Percentiles rank a stretch among this genome's conserved stretches.
These are phyloP conservation scores for Salvia hispanica DNA, from an alignment of 257 asterid species.

Conservation along the genomic window DNA sequence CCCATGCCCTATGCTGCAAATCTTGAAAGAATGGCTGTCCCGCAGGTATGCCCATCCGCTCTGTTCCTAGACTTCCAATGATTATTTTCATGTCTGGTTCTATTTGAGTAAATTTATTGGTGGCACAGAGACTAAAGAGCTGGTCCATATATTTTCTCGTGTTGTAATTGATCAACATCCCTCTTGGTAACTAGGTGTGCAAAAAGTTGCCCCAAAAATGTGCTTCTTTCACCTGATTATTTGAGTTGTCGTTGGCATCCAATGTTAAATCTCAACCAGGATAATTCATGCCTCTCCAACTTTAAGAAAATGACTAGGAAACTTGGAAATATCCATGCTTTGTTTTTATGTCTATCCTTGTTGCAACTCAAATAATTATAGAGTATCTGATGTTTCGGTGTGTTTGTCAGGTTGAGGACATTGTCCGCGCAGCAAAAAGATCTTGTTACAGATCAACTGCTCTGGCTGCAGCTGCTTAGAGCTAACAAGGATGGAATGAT, in stretches of 20 bases:
- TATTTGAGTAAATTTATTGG: not conserved
- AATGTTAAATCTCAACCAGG: too few species aligned
- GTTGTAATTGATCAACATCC: too few species aligned
- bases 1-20: constrained; percentile 92
- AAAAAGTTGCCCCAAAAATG: too few species aligned
- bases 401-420: constrained; percentile 47
- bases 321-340: not conserved
- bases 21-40: constrained; percentile 73
- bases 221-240: too few species aligned
- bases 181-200: too few species aligned
- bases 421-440: constrained; percentile 58
- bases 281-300: too few species aligned
- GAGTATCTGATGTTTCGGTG: not conserved
- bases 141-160: not conserved
- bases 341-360: too few species aligned
- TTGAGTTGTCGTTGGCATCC: too few species aligned
- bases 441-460: constrained; percentile 48
- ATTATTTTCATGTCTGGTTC: not conserved
- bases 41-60: constrained; percentile 27
- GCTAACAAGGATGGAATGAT: not conserved
- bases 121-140: not conserved
- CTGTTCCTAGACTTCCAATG: not conserved
- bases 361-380: not conserved
- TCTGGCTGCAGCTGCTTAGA: constrained; percentile 43
- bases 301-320: not conserved